These are phyloP conservation scores for Pseudonitzschia delicatissima DNA, from an alignment of 108 stramenopile genomes.

Conservation along the genomic window DNA sequence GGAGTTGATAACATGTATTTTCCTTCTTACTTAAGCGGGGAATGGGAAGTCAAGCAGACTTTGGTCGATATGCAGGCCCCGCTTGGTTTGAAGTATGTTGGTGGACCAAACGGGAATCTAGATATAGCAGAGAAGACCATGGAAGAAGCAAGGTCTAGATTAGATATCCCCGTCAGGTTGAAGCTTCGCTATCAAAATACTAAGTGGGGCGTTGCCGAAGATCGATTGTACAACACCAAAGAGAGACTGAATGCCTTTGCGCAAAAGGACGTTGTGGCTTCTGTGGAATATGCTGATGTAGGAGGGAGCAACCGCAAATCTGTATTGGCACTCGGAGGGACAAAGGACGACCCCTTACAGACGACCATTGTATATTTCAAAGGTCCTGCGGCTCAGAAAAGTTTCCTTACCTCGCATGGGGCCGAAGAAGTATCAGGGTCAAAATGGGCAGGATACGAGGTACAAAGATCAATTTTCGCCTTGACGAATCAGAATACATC, in stretches of 20 bases:
- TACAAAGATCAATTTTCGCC: constrained; percentile 78
- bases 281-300: constrained; percentile 76
- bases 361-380: constrained; percentile 77
- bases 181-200: constrained; percentile 46
- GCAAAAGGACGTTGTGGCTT: constrained; percentile 65
- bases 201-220: constrained; percentile 72
- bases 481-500: constrained; percentile 81
- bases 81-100: constrained; percentile 67
- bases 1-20: constrained; percentile 71
- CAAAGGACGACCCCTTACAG: constrained; percentile 62
- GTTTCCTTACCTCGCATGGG: constrained; percentile 64
- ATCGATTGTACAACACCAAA: constrained; percentile 61
- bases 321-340: constrained; percentile 63
- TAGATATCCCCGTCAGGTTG: constrained; percentile 17
- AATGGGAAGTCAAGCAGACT: constrained; percentile 79
- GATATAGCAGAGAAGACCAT: constrained; percentile 58
- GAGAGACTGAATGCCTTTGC: constrained; percentile 73
- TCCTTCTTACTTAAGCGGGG: constrained; percentile 60
- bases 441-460: constrained; percentile 61
- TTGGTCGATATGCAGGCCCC: constrained; percentile 55
- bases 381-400: constrained; percentile 83
- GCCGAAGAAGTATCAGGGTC: constrained; percentile 24
- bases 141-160: constrained; percentile 41
- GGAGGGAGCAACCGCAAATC: constrained; percentile 62
- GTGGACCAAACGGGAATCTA: constrained; percentile 64